These are phyloP conservation scores for Arabidopsis arenosa DNA, from an alignment of 345 rosid genomes.

Conservation along the genomic window DNA sequence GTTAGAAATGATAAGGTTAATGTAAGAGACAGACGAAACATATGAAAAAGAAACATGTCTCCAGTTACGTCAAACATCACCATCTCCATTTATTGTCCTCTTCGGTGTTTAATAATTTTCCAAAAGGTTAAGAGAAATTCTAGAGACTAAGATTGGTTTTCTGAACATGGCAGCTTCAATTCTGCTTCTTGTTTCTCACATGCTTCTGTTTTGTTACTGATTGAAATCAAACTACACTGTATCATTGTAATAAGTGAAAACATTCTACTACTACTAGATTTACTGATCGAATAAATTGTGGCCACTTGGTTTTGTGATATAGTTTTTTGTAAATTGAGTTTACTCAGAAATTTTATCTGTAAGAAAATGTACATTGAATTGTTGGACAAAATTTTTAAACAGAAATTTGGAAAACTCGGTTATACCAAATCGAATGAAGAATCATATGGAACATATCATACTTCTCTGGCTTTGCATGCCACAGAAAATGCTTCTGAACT, in stretches of 20 bases:
- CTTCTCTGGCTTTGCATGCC: constrained; percentile 80
- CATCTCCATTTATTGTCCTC: constrained; percentile 39
- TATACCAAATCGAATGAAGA: constrained; percentile 91
- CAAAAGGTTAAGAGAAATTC: too few relatives aligned
- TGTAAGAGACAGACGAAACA: constrained; percentile 36
- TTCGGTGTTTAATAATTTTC: not conserved
- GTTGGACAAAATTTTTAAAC: constrained; percentile 34
- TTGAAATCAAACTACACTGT: not conserved
- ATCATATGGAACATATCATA: constrained; percentile 94
- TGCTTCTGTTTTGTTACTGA: constrained; percentile 15
- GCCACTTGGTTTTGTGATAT: too few relatives aligned
- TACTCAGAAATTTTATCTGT: not conserved
- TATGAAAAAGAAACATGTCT: constrained; percentile 36
- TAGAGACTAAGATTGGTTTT: constrained; percentile 24
- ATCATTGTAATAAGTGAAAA: not conserved
- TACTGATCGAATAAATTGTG: too few relatives aligned
- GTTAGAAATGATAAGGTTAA: constrained; percentile 35
- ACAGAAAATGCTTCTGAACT: constrained; percentile 90
- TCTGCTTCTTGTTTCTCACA: constrained; percentile 40
- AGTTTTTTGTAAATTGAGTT: not conserved
- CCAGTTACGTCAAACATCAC: constrained; percentile 44
- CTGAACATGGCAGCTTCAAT: constrained; percentile 38
- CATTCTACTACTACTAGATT: not conserved
- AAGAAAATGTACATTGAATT: constrained; percentile 35
- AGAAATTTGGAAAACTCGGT: constrained; percentile 66